A percentile compares a stretch with the other conserved stretches of the same genome.
Conservation (phyloP, 257 asterid genomes). For the Scutellaria minor region DNA sequence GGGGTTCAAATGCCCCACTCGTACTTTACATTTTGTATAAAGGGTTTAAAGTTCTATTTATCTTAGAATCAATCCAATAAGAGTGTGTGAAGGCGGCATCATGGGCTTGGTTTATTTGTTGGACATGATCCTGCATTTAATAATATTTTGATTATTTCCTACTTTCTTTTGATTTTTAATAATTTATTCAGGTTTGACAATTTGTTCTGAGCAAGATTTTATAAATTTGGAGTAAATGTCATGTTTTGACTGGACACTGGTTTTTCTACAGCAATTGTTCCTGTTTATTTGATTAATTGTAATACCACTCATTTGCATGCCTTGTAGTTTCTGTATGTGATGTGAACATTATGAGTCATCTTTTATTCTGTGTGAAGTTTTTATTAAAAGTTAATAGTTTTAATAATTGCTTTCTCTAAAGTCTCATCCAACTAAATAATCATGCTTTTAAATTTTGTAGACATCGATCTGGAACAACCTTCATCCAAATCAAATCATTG, state of each 20-base stretch:
- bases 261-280: not conserved
- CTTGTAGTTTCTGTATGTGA: not conserved
- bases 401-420: slow-evolving; percentile 12
- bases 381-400: not conserved
- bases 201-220: not conserved
- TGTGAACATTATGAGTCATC: not conserved
- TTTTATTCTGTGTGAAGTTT: not conserved
- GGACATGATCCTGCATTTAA: not conserved
- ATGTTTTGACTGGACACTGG: not conserved
- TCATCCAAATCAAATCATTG: slow-evolving; percentile 85
- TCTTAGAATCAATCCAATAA: not conserved
- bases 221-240: not conserved
- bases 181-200: not conserved
- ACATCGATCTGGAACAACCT: slow-evolving; percentile 89
- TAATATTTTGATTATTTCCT: not conserved
- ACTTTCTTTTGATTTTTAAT: not conserved
- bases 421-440: slow-evolving; percentile 27
- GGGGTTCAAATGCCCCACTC: too few relatives aligned
- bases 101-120: not conserved
- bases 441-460: slow-evolving; percentile 47
- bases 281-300: too few relatives aligned
- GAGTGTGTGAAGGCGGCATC: not conserved
- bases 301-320: not conserved
- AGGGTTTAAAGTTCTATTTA: not conserved
- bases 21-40: too few relatives aligned